Evolutionary conservation across 2,329 filamentous ascomycete species (phyloP), one percentile per base, ranked within the genome.

Genomic region (Ophiostoma sp.): DNA sequence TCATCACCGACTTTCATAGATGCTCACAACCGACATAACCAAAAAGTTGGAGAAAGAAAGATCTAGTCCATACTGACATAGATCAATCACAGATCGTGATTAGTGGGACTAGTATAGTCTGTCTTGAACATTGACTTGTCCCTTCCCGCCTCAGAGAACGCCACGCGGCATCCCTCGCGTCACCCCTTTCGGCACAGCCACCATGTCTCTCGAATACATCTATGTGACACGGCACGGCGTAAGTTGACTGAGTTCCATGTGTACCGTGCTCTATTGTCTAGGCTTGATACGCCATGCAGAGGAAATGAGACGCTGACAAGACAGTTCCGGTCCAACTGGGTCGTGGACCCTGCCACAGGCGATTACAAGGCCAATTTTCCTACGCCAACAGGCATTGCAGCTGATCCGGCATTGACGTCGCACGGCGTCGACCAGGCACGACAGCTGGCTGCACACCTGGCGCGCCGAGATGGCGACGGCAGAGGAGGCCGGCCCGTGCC

Each of bases 251-350:
- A 27, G 27, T 27, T 27, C 27, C 27, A 27, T 27, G 27, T 27
- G 27, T 27, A 27, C 27, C 27, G 27, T 27, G 27, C 27, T 14
- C 5, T 9, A 6, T n/a, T 60, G 55, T 36, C 11, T 38, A 16
- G 55, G 27, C 27, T 60, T 60, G 27, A 18, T 11, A 55, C 27
- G n/a, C 55, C 7, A 11, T 68, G 27, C 27, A 27, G 27, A 27
- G 27, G 27, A 27, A 27, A 27, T 27, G 27, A 27, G 27, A 27
- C 27, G n/a, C 58, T 69, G 47, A 67, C 47, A 27, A 27, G 18
- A n/a, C 18, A 96, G 93, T 97, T 96, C 79, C 92, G 95, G 71
- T 89, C 91, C 72, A 93, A 90, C 77, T 98, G 93, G 92, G 86
- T 87, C 60, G 91, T 98, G 70, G 89, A 98, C 78, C 87, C 88